Percentiles rank a stretch among this genome's conserved stretches.
These are phyloP conservation scores for Zymoseptoria tritici DNA, from an alignment of 2,329 filamentous ascomycete genomes.

Conservation along the genomic window DNA sequence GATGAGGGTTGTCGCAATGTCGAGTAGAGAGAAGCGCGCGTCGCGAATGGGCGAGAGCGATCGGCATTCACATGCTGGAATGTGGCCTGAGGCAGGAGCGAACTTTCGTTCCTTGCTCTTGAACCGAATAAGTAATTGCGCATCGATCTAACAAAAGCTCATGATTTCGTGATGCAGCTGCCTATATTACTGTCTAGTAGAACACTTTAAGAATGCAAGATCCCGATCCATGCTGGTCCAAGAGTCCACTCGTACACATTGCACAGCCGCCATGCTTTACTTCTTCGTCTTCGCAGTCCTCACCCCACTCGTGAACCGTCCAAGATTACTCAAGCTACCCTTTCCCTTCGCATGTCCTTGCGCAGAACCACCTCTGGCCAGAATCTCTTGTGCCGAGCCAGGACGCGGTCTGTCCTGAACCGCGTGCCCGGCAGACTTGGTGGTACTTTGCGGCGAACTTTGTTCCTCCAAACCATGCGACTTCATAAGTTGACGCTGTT, in stretches of 20 bases:
- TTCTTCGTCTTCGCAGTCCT: slow-evolving; percentile 29
- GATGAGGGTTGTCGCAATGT: background rate
- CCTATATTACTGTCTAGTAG: background rate
- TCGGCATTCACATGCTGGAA: background rate
- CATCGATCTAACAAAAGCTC: background rate
- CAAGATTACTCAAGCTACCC: slow-evolving; percentile 39
- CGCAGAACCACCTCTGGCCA: background rate
- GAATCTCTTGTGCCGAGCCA: background rate
- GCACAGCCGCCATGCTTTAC: slow-evolving; percentile 5
- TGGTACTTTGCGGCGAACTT: slow-evolving; percentile 4
- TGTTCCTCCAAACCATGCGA: slow-evolving; percentile 21
- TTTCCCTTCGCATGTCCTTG: slow-evolving; percentile 25
- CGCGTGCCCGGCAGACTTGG: background rate
- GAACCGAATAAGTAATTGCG: background rate
- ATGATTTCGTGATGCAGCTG: background rate
- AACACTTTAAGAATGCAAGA: background rate
- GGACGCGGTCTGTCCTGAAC: background rate
- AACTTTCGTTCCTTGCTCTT: background rate
- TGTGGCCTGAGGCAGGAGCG: background rate
- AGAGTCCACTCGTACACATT: background rate
- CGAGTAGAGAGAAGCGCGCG: background rate
- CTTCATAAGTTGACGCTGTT: slow-evolving; percentile 35
- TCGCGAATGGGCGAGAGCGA: background rate
- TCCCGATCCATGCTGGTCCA: background rate
- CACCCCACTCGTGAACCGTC: slow-evolving; percentile 38